These are phyloP conservation scores for Taphrina flavorubra DNA, from an alignment of 1,139 yeast genomes.

Conservation along the genomic window DNA sequence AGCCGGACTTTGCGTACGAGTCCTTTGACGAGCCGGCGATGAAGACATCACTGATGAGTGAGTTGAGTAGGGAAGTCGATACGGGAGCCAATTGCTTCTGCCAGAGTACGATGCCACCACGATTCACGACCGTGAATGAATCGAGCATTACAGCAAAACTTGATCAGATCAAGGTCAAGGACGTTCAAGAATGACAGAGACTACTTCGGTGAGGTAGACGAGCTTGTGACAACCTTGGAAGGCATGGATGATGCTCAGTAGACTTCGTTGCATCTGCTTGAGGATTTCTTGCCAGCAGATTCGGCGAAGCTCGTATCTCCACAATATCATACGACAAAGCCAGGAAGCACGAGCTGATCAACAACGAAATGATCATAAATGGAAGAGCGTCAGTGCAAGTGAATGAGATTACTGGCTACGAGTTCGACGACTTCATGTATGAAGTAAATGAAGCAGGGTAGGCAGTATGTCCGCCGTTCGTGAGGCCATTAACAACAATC, in stretches of 20 bases:
- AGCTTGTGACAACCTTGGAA: too few species aligned
- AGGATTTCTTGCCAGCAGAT: conserved; percentile 1
- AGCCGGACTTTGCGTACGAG: conserved; percentile 49
- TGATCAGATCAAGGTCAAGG: too few species aligned
- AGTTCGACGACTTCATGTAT: too few species aligned
- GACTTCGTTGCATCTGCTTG: not conserved
- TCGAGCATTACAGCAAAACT: conserved; percentile 57
- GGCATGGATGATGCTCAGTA: too few species aligned
- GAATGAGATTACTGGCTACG: too few species aligned
- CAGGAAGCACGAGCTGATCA: not conserved
- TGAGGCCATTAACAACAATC: too few species aligned
- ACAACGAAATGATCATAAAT: conserved; percentile 1
- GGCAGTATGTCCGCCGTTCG: too few species aligned
- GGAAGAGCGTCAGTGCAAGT: too few species aligned
- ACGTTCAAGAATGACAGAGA: too few species aligned
- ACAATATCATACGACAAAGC: not conserved
- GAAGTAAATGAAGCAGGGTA: too few species aligned
- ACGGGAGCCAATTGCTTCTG: conserved; percentile 53
- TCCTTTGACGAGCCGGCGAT: conserved; percentile 51
- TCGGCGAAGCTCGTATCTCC: conserved; percentile 1
- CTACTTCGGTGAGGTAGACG: too few species aligned
- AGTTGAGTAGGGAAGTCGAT: conserved; percentile 57
- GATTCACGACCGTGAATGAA: conserved; percentile 61
- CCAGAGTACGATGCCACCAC: conserved; percentile 66
- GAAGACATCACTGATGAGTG: conserved; percentile 60